Conservation (phyloP, 495 filamentous ascomycete genomes). For the Apiosordaria backusii region DNA sequence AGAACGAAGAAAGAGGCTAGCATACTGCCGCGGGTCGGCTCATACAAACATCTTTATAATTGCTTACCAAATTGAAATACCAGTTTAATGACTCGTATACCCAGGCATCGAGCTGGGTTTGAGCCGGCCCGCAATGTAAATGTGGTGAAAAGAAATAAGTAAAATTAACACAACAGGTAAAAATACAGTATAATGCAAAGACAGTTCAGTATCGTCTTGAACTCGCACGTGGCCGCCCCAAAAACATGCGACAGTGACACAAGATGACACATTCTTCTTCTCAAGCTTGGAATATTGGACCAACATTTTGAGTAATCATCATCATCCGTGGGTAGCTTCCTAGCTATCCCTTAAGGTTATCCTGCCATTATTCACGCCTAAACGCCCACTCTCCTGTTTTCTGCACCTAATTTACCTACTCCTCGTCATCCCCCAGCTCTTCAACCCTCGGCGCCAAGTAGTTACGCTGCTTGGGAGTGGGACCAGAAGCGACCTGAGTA, state of each 20-base stretch:
- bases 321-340: not conserved
- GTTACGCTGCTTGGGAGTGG: constrained; percentile 38
- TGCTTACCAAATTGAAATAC: too few relatives aligned
- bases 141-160: not conserved
- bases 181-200: not conserved
- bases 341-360: not conserved
- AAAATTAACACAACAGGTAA: not conserved
- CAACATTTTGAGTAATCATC: not conserved
- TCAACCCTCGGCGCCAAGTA: constrained; percentile 62
- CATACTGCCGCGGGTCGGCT: not conserved
- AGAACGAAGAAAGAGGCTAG: not conserved
- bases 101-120: too few relatives aligned
- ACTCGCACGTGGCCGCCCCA: not conserved
- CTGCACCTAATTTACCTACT: not conserved
- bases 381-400: not conserved
- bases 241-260: not conserved
- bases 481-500: constrained; percentile 45
- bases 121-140: not conserved
- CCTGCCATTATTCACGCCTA: not conserved
- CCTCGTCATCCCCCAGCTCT: constrained; percentile 59
- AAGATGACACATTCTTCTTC: not conserved
- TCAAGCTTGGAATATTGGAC: not conserved
- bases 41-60: not conserved
- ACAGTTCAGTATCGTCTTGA: too few relatives aligned
- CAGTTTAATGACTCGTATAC: too few relatives aligned